Conservation (phyloP, 176 grass and related monocot genomes). For the Avena eriantha region DNA sequence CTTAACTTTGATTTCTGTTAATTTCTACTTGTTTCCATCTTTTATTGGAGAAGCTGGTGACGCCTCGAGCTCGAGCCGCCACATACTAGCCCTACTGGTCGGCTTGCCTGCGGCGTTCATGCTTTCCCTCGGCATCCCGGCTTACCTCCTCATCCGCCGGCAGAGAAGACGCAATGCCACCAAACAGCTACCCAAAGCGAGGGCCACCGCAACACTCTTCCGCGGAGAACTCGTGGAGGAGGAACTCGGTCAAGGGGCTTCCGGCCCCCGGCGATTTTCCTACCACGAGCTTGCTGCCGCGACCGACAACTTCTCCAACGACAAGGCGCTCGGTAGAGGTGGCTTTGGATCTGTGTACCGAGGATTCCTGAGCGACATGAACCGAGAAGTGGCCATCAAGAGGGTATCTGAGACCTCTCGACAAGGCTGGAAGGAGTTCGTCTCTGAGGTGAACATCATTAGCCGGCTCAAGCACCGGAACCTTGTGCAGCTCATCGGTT, state of each 20-base stretch:
- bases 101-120: background rate
- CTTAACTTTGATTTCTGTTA: background rate
- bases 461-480: conserved; percentile 45
- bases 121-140: background rate
- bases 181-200: background rate
- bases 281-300: fast-evolving
- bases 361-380: background rate
- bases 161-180: background rate
- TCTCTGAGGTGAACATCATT: conserved; percentile 57
- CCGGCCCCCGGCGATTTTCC: background rate
- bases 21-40: background rate
- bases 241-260: fast-evolving
- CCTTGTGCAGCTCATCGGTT: conserved; percentile 52
- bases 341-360: background rate
- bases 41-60: background rate
- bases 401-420: background rate
- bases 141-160: background rate
- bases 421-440: conserved; percentile 49
- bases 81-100: background rate
- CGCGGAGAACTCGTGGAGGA: background rate
- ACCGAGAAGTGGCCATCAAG: background rate
- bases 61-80: background rate
- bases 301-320: fast-evolving
- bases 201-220: background rate
- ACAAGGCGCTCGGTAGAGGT: background rate